Conservation (phyloP, 331 rosid genomes). For the Malus hybrid region DNA sequence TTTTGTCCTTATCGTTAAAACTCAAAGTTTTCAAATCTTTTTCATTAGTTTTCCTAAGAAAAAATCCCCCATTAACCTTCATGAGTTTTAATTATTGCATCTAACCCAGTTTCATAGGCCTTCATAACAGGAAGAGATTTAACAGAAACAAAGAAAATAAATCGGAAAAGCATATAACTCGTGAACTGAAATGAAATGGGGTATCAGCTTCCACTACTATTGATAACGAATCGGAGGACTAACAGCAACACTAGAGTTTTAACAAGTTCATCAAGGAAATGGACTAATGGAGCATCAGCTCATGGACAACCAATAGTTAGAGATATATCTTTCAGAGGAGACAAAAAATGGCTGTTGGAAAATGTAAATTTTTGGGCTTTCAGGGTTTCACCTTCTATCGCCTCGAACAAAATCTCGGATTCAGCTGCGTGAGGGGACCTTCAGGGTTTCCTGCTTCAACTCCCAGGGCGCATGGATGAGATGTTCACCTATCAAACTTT, state of each 20-base stretch:
- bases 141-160: no score
- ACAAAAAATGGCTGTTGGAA: neutral
- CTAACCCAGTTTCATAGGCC: no score
- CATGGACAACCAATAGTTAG: neutral
- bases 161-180: no score
- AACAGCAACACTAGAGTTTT: conserved; percentile 6
- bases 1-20: no score
- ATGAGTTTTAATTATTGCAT: no score
- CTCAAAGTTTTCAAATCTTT: no score
- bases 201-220: neutral
- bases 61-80: no score
- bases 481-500: neutral
- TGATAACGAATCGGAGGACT: conserved; percentile 8
- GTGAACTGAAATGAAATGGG: neutral
- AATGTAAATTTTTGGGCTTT: neutral
- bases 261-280: neutral
- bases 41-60: no score
- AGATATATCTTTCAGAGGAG: neutral
- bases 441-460: neutral
- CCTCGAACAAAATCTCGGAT: neutral
- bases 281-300: neutral
- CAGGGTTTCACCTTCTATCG: neutral
- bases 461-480: neutral
- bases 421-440: neutral
- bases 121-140: no score